Base-by-base conservation (phyloP, 23 red algal species). In the Pyropia yezoensis region DNA sequence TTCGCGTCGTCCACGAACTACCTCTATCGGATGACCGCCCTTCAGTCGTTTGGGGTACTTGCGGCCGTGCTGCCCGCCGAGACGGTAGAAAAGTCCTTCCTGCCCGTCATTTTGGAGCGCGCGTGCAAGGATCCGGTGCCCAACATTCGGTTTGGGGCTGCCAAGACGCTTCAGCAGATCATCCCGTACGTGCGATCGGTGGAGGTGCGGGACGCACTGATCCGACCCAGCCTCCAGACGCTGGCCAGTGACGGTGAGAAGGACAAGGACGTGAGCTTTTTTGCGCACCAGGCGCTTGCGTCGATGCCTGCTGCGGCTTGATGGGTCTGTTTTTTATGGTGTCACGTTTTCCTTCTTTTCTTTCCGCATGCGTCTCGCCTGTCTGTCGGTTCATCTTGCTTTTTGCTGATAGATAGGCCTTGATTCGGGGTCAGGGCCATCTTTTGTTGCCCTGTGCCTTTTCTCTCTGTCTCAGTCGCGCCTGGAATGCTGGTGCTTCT, bases 91-190 rank as follows among this genome's bases (percentile, higher is more conserved):
- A 72, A 85, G 56, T 61, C 61, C 25, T 89, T 97, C 65, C 56
- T 97, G 30, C 80, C 93, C 3, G 71, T 90, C 50, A 57, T 97
- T 3, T 67, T 81, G 18, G 84, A 97, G 21, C 62, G 78, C 33
- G 93, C 85, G 49, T 87, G 61, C n/a, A 45, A 63, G 49, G 93
- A 97, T 78, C 79, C 93, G 21, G 93, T 97, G 29, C 76, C 93
- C 14, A 97, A 97, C 63, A 71, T 97, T 2, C 78, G 93, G 30
- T 89, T 97, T 79, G 87, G 71, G 16, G 73, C 93, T 27, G 93
- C 93, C 17, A 97, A 97, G 59, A 97, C 79, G 49, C 69, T 85
- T 19, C 74, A 83, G 32, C 61, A 62, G 27, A 52, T 89, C 2
- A 83, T 83, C 34, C 83, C 79, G 21, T 85, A 62, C 29, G 78